Evolutionary conservation across 2,329 filamentous ascomycete genomes (phyloP), one percentile per base, ranked within the genome.

Genomic region (Botrytis cinerea): DNA sequence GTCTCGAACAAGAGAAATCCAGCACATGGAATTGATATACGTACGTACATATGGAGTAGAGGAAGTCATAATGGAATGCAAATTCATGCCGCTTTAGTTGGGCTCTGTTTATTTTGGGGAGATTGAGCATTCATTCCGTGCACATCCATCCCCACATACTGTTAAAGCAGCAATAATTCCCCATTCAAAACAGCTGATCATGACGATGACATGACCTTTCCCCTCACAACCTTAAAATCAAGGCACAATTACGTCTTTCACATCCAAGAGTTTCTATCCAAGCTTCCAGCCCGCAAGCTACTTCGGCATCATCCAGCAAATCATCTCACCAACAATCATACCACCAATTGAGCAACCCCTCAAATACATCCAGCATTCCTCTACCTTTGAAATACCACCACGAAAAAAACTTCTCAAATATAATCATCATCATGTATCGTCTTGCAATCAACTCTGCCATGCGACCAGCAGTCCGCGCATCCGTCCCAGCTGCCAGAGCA

Each of bases 401-500:
- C 57, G 18, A 38, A 32, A 45, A 40, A 54, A 68, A 14, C 28
- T 7, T 9, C 63, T 64, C 45, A 70, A 72, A 32, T 16, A 60
- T 54, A 74, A 77, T 68, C 74, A 67, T 71, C 80, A 87, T 76
- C 73, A 94, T 95, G 92, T 87, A 93, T 81, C 90, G 91, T 82
- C 83, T 86, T 79, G 85, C 86, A 76, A 81, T 85, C 78, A 82
- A 86, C 80, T 85, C 87, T 81, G 86, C 89, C 79, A 84, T 87
- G 67, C 78, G 81, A 61, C 80, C 80, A 74, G 78, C 78, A 78
- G 84, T 83, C 80, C 83, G 86, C 79, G 80, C 84, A 76, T 79
- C 85, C 75, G 80, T 84, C 75, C 83, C 81, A 81, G 92, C 94
- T 85, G 35, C 59, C 25, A 62, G 69, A 48, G 87, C 90, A 75